phyloP scores from a whole-genome alignment of 2,329 filamentous ascomycete genomes.

The Knufia petricola region DNA sequence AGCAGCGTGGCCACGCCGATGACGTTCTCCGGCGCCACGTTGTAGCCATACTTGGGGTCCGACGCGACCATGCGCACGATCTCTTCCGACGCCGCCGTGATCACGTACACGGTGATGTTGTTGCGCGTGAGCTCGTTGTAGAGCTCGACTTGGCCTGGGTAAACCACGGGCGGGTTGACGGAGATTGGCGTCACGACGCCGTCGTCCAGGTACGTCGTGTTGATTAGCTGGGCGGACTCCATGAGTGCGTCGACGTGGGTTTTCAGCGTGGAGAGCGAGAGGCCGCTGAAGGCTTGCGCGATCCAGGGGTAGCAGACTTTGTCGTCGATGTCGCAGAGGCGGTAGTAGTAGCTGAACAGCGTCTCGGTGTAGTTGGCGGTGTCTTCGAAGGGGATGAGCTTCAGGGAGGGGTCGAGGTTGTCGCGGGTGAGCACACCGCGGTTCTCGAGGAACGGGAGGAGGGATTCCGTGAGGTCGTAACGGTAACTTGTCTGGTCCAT shows the following conservation, averaged over 20 bases:
- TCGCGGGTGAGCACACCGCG: slow-evolving; percentile 7
- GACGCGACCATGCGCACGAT: slow-evolving; percentile 9
- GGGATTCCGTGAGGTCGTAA: slow-evolving; percentile 6
- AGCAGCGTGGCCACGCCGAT: slow-evolving; percentile 8
- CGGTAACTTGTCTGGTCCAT: slow-evolving; percentile 10
- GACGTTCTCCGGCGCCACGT: slow-evolving; percentile 10
- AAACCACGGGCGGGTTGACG: slow-evolving; percentile 3
- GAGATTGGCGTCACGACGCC: neutral
- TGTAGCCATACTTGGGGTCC: slow-evolving; percentile 11
- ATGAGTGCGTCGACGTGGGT: slow-evolving; percentile 8
- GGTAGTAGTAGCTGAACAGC: slow-evolving; percentile 9
- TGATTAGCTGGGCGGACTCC: slow-evolving; percentile 5
- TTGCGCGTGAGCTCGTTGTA: slow-evolving; percentile 10
- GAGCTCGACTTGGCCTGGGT: slow-evolving; percentile 9
- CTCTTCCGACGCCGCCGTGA: slow-evolving; percentile 7
- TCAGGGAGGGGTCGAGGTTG: slow-evolving; percentile 6
- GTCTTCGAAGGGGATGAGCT: slow-evolving; percentile 8
- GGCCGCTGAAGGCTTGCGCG: slow-evolving; percentile 3
- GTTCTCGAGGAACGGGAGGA: slow-evolving; percentile 8
- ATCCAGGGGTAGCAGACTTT: slow-evolving; percentile 9
- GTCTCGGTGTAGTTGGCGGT: slow-evolving; percentile 7
- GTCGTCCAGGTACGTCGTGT: slow-evolving; percentile 7
- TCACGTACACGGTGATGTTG: slow-evolving; percentile 9
- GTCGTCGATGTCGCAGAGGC: slow-evolving; percentile 9
- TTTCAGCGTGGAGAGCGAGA: slow-evolving; percentile 7